Percentiles rank a stretch among this genome's conserved stretches.
Evolutionary conservation across 1,139 yeast species (phyloP).

Genomic region (Waltiozyma solani): DNA sequence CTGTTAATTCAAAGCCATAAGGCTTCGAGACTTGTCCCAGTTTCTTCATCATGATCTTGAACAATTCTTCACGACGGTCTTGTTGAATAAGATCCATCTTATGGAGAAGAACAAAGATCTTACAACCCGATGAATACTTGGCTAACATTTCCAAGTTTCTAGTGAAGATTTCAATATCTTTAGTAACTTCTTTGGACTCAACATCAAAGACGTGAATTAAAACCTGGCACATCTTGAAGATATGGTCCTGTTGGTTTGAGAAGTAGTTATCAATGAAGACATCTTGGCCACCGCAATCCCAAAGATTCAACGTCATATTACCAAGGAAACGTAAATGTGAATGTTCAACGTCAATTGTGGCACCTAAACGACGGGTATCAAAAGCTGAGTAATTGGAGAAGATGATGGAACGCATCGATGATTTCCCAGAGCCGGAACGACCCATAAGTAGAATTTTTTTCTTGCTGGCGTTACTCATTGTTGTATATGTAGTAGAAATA

Average conservation of each 20-base stretch:
- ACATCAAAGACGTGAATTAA: conserved; percentile 94
- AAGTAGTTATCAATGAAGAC: conserved; percentile 93
- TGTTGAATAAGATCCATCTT: conserved; percentile 94
- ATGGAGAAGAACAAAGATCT: conserved; percentile 84
- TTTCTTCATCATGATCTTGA: conserved; percentile 75
- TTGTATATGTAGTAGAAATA: not conserved
- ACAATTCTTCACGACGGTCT: conserved; percentile 77
- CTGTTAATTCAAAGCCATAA: conserved; percentile 69
- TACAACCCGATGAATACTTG: conserved; percentile 84
- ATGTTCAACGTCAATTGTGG: conserved; percentile 96
- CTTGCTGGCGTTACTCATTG: conserved; percentile 18
- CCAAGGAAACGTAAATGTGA: conserved; percentile 89
- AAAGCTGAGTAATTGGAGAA: conserved; percentile 94
- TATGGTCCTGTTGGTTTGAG: conserved; percentile 79
- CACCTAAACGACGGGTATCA: conserved; percentile 91
- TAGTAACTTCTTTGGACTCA: conserved; percentile 82
- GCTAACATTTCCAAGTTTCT: conserved; percentile 74
- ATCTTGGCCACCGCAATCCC: conserved; percentile 99
- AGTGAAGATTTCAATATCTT: conserved; percentile 87
- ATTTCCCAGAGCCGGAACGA: conserved; percentile 94
- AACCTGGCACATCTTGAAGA: conserved; percentile 95
- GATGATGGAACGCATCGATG: conserved; percentile 94
- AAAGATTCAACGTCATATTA: conserved; percentile 86
- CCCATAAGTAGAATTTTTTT: conserved; percentile 59
- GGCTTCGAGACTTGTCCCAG: conserved; percentile 70